Percentiles rank a stretch among this genome's conserved stretches.
phyloP scores from a whole-genome alignment of 352 stramenopile species.

The Globisporangium emineosum region DNA sequence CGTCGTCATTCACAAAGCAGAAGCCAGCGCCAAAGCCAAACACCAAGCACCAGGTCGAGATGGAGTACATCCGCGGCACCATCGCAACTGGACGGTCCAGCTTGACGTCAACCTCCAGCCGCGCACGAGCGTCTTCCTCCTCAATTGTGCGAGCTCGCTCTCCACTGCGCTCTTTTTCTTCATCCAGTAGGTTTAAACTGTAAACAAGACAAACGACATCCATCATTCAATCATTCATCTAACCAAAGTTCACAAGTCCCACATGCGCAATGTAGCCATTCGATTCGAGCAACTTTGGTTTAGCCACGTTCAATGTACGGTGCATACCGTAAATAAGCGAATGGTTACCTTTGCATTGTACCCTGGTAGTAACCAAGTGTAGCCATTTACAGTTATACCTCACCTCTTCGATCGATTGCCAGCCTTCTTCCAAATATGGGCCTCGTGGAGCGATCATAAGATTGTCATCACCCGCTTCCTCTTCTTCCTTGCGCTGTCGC shows the following conservation, averaged over 20 bases:
- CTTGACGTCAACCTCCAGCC: neutral
- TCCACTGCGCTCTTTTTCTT: neutral
- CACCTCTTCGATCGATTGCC: too few relatives aligned
- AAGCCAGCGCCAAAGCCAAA: constrained; percentile 2
- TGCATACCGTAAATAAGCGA: neutral
- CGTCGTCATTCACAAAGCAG: neutral
- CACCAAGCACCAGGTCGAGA: constrained; percentile 38
- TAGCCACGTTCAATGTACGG: too few relatives aligned
- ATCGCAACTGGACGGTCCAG: constrained; percentile 9
- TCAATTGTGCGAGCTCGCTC: neutral
- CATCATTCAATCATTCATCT: neutral
- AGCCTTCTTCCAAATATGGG: neutral
- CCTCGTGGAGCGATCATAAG: neutral
- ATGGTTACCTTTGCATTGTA: neutral
- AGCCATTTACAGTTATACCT: neutral
- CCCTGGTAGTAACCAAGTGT: neutral
- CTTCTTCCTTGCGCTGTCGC: neutral
- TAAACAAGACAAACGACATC: neutral
- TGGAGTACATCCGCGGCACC: constrained; percentile 44
- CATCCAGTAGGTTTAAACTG: constrained; percentile 2
- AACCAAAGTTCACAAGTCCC: neutral
- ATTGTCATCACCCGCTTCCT: neutral
- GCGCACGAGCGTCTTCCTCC: neutral
- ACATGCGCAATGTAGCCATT: neutral
- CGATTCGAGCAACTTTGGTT: too few relatives aligned